Base-by-base conservation (phyloP, 1,284 basidiomycete genomes). In the Fistulina hepatica region DNA sequence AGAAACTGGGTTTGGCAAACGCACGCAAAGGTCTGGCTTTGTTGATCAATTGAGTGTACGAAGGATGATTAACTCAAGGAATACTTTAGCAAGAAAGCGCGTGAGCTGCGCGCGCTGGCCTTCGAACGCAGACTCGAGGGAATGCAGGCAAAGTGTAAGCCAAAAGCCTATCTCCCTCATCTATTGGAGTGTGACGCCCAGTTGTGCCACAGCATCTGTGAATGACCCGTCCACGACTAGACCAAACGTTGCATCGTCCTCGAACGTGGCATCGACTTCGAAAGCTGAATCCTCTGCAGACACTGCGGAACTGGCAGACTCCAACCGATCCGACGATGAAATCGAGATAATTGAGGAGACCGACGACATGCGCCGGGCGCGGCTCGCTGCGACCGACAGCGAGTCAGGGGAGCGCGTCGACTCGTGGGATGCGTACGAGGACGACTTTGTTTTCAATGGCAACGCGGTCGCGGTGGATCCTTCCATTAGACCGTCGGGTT, bases 61-160 rank as follows among this genome's bases (percentile, higher is more conserved):
- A 19, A 9, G 23, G 36, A 19, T 21, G 33, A 25, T 25, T 24
- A 37, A 21, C 12, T 44, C 3, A 20, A 27, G 6, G 21, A 36
- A 2, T 19, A 31, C 20, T 23, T 17, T 45, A 86, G 83, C 51
- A 82, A 82, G 52, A 67, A 76, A 19, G 83, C 82, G 10, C 62
- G 81, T 41, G 80, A 83, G 46, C 80, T 82, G 50, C 65, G 82
- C 38, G 80, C 80, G 3, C 45, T 73, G 22, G 83, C 82, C n/a
- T 72, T 70, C 8, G 80, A 88, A 57, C 64, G 61, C 19, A 65
- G 83, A 24, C 37, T 81, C 8, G 57, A 58, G 36, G 61, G 61
- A 7, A 48, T 76, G 27, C 63, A 67, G 48, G 51, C 52, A 41
- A 37, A 52, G 27, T 21, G 40, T 13, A 51, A 49, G 44, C 51